These are phyloP conservation scores for Tausonia pullulans DNA, from an alignment of 1,284 basidiomycete species.

Conservation along the genomic window DNA sequence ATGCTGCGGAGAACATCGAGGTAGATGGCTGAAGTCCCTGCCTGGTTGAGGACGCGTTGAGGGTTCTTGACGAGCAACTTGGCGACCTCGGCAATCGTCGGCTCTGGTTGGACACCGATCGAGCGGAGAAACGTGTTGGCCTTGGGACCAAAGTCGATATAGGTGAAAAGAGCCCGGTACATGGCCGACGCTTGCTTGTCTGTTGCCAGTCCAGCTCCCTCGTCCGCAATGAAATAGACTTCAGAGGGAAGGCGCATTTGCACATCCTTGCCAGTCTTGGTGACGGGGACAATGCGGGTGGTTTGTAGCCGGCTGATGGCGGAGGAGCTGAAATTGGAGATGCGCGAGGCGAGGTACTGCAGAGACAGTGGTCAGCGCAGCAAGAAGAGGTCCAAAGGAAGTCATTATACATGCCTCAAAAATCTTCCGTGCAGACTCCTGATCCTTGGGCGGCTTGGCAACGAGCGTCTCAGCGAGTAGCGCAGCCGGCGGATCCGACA, in stretches of 20 bases:
- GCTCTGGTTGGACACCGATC: conserved; percentile 80
- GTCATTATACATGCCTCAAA: conserved; percentile 44
- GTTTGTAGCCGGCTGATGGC: conserved; percentile 29
- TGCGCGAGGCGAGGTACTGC: conserved; percentile 53
- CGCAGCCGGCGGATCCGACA: conserved; percentile 57
- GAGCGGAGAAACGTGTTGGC: conserved; percentile 77
- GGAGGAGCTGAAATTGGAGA: conserved; percentile 39
- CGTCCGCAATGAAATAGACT: conserved; percentile 29
- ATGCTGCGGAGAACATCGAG: conserved; percentile 13
- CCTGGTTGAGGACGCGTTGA: conserved; percentile 26
- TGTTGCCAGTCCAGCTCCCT: conserved; percentile 5
- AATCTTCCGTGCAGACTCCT: conserved; percentile 49
- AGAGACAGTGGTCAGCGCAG: neutral
- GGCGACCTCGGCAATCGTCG: conserved; percentile 48
- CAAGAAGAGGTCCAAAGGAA: neutral
- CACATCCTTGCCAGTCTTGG: conserved; percentile 17
- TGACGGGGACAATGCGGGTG: conserved; percentile 37
- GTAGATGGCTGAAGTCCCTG: conserved; percentile 27
- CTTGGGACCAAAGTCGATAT: conserved; percentile 74
- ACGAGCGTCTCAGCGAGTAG: conserved; percentile 55
- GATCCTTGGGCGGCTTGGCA: conserved; percentile 49
- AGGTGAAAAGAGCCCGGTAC: conserved; percentile 49
- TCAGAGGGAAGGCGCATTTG: conserved; percentile 21
- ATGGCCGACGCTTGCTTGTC: conserved; percentile 21
- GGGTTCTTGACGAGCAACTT: conserved; percentile 28